phyloP scores from a whole-genome alignment of 2,329 filamentous ascomycete genomes.

The Beauveria medogensis region DNA sequence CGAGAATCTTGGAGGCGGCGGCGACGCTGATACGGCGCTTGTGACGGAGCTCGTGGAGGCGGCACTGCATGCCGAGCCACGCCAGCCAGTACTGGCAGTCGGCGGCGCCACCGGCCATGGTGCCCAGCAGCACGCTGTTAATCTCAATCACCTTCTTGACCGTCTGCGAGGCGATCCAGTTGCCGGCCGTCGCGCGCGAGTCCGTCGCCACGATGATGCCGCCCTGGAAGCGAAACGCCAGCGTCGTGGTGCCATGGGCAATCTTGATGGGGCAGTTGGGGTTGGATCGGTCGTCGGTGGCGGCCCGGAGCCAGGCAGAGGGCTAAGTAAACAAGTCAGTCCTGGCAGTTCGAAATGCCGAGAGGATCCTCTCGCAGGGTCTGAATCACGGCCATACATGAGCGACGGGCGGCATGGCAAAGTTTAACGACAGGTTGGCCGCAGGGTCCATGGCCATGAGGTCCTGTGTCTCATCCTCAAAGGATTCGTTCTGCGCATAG shows the following conservation, averaged over 20 bases:
- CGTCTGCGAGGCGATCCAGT: slow-evolving; percentile 99
- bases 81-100: slow-evolving; percentile 99
- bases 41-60: slow-evolving; percentile 96
- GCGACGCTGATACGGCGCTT: slow-evolving; percentile 98
- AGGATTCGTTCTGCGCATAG: slow-evolving; percentile 62
- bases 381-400: slow-evolving; percentile 50
- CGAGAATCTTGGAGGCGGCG: slow-evolving; percentile 94
- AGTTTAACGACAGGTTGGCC: slow-evolving; percentile 79
- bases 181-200: slow-evolving; percentile 91
- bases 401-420: slow-evolving; percentile 86
- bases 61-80: slow-evolving; percentile 98
- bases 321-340: slow-evolving; percentile 44
- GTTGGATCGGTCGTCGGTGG: slow-evolving; percentile 95
- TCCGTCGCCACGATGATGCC: slow-evolving; percentile 98
- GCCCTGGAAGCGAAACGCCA: slow-evolving; percentile 96
- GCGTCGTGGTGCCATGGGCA: slow-evolving; percentile 94
- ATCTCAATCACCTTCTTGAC: slow-evolving; percentile 99
- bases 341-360: background rate
- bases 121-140: slow-evolving; percentile 87
- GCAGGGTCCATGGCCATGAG: slow-evolving; percentile 62
- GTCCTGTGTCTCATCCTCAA: slow-evolving; percentile 65
- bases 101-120: slow-evolving; percentile 96
- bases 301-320: slow-evolving; percentile 88
- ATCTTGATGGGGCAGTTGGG: slow-evolving; percentile 98
- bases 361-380: background rate